A percentile compares a stretch with the other conserved stretches of the same genome.
Conservation (phyloP, 2,329 filamentous ascomycete genomes). For the Venturia aucupariae region DNA sequence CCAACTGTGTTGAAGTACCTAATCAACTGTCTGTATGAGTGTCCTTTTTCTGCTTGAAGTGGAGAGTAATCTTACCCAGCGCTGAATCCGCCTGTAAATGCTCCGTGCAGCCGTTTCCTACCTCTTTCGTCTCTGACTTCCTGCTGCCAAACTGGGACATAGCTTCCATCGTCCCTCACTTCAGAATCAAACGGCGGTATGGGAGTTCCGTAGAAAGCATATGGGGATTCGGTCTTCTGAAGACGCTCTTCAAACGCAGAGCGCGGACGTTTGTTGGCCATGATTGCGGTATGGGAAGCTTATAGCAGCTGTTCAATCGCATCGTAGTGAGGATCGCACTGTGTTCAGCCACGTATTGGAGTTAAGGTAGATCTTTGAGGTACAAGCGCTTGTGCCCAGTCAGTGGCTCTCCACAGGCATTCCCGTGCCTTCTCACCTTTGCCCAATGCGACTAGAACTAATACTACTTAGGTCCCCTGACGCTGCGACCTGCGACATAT, state of each 20-base stretch:
- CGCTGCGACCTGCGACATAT: neutral
- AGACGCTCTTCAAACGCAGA: conserved; percentile 69
- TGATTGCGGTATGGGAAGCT: conserved; percentile 27
- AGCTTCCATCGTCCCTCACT: conserved; percentile 79
- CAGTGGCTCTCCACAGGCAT: neutral
- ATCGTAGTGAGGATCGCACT: neutral
- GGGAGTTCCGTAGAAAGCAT: conserved; percentile 73
- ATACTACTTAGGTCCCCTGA: neutral
- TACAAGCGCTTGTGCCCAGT: neutral
- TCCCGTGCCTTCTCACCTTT: neutral
- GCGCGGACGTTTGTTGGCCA: conserved; percentile 74
- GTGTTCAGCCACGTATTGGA: conserved; percentile 1
- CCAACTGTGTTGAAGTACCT: conserved; percentile 98
- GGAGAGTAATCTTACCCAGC: conserved; percentile 60
- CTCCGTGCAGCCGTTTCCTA: conserved; percentile 82
- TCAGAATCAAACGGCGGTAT: conserved; percentile 69
- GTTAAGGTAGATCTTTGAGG: neutral
- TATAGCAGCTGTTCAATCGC: neutral
- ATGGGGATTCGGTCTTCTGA: conserved; percentile 59
- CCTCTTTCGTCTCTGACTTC: conserved; percentile 90
- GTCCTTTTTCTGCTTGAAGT: conserved; percentile 16
- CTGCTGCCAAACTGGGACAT: conserved; percentile 95
- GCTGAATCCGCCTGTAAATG: conserved; percentile 93
- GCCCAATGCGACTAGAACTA: neutral
- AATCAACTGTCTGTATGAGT: conserved; percentile 21